Evolutionary conservation across 805 yeast species (phyloP).

Genomic region (Lachancea thermotolerans): DNA sequence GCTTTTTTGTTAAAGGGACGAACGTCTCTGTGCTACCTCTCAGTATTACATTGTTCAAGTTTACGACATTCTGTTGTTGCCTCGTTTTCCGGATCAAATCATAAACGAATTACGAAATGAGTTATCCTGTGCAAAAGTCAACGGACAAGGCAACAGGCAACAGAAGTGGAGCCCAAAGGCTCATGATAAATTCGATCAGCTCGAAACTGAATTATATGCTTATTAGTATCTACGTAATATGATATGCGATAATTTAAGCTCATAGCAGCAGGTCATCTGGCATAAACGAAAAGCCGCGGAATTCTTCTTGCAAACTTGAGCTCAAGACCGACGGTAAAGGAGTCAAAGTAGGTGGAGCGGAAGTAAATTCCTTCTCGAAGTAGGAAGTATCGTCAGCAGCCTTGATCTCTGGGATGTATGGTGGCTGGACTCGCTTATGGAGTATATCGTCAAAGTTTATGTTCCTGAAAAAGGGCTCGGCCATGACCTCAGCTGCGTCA

Average conservation of each 20-base stretch:
- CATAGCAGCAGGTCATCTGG: constrained; percentile 46
- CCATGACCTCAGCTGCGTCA: constrained; percentile 93
- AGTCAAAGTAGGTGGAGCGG: constrained; percentile 89
- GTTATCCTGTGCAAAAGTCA: too few species aligned
- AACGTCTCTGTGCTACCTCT: neutral
- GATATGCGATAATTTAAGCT: too few species aligned
- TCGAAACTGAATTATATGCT: too few species aligned
- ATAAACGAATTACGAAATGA: constrained; percentile 1
- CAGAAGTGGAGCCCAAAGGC: too few species aligned
- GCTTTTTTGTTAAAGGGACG: neutral
- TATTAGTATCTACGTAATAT: too few species aligned
- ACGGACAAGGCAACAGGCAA: too few species aligned
- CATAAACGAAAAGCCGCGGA: constrained; percentile 92
- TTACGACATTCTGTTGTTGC: neutral
- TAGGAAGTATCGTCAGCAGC: constrained; percentile 87
- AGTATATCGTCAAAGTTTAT: constrained; percentile 85
- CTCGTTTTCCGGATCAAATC: neutral
- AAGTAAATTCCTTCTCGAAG: constrained; percentile 91
- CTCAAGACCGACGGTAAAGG: constrained; percentile 87
- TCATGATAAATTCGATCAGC: too few species aligned
- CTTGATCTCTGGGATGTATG: constrained; percentile 80
- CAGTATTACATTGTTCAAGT: neutral
- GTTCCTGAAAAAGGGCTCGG: constrained; percentile 86
- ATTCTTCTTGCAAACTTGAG: constrained; percentile 87
- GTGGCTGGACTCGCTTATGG: constrained; percentile 68